Evolutionary conservation across 306 rosid genomes (phyloP), one percentile per base, ranked within the genome.

Genomic region (Quercus bicolor): DNA sequence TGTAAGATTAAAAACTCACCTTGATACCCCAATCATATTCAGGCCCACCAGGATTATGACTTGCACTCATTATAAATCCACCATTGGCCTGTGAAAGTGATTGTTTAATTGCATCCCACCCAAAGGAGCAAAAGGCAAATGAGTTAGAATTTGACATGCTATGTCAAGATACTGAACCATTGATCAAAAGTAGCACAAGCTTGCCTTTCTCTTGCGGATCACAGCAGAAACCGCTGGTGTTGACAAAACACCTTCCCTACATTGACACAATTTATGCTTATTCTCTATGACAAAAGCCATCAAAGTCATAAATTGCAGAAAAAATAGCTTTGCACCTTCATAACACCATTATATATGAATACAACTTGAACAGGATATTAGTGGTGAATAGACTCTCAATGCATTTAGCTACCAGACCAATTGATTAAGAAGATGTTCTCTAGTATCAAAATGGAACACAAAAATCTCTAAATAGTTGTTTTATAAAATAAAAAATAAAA

Each of bases 11-110:
- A 68, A 56, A 82, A 76, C 5, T 90, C 81, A 96, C 99, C 97
- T 96, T 96, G 80, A 96, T 96, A 70, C 98, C 99, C 99, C 98
- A 96, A 82, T 96, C 99, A 83, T 91, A 90, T 69, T 96, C 98
- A 82, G 98, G 98, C 7, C 99, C 99, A 33, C 99, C 98, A 16
- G 98, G 99, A 86, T 96, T 93, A 78, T 96, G 99, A 87, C 98
- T 96, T 51, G 98, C 98, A 79, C 99, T 96, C 99, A 93, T 96
- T 77, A 96, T 88, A 85, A 96, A 93, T 84, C 99, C 99, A 77
- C 99, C 98, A 80, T 96, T 91, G 68, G 98, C 99, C 98, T 95
- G 77, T 70, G 70, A 55, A 85, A 77, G 59, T 65, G 78, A 61
- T 75, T 79, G 55, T 77, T 68, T 13, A 64, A 76, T 57, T 43